These are phyloP conservation scores for Ramaria sp. DNA, from an alignment of 768 basidiomycete species.

Conservation along the genomic window DNA sequence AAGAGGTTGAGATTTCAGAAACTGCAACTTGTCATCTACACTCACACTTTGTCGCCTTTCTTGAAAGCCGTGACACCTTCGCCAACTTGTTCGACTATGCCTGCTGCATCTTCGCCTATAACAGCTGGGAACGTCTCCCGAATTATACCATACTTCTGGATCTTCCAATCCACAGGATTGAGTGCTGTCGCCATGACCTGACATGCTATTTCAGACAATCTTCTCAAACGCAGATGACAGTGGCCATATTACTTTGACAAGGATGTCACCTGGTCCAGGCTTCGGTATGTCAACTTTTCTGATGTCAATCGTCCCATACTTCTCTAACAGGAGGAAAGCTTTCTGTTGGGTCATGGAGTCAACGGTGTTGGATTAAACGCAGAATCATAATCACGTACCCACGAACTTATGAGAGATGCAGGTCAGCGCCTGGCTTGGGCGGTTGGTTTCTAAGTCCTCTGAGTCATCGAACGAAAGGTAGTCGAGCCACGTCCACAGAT, in stretches of 20 bases:
- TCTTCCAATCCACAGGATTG: conserved; percentile 47
- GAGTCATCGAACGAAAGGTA: too few species aligned
- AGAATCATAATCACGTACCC: too few species aligned
- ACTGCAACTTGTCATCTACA: not conserved
- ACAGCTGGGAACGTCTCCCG: conserved; percentile 34
- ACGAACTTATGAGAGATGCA: too few species aligned
- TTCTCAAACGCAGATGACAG: conserved; percentile 1
- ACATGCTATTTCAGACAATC: not conserved
- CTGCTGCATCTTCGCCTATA: conserved; percentile 40
- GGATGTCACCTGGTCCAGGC: conserved; percentile 29
- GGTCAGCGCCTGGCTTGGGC: too few species aligned
- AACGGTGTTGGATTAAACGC: not conserved
- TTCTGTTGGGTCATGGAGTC: not conserved
- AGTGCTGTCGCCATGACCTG: conserved; percentile 27
- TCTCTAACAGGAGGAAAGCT: not conserved
- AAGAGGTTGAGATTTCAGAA: not conserved
- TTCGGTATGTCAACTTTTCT: conserved; percentile 18
- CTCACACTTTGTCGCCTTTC: conserved; percentile 45
- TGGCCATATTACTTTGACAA: conserved; percentile 26
- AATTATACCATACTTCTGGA: conserved; percentile 30
- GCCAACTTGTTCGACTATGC: conserved; percentile 40
- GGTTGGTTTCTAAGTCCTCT: too few species aligned
- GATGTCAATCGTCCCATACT: not conserved
- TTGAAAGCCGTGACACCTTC: conserved; percentile 39
- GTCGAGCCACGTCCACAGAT: too few species aligned